Evolutionary conservation across 2,329 filamentous ascomycete genomes (phyloP).

Genomic region (Elsinoe australis): DNA sequence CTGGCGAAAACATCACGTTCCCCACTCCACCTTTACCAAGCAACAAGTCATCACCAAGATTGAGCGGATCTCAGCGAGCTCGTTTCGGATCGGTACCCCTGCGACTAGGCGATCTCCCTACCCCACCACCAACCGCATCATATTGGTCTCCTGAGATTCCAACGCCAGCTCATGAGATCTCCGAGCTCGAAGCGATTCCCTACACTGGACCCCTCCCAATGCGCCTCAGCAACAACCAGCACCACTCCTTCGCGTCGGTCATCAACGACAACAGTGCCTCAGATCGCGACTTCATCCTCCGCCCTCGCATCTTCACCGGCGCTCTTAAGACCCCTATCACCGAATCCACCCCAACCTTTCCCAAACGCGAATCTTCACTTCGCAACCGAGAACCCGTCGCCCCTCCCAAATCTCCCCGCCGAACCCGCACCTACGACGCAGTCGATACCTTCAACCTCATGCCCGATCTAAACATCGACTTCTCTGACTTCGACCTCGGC

Average conservation of each 20-base stretch:
- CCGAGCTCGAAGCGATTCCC: conserved; percentile 13
- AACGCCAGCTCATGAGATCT: conserved; percentile 13
- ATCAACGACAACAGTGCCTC: conserved; percentile 1
- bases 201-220: conserved; percentile 12
- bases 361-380: conserved; percentile 16
- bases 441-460: conserved; percentile 19
- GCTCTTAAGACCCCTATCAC: conserved; percentile 12
- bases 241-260: conserved; percentile 1
- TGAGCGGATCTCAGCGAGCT: neutral
- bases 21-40: conserved; percentile 12
- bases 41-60: conserved; percentile 3
- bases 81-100: conserved; percentile 2
- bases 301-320: conserved; percentile 1
- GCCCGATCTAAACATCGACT: conserved; percentile 19
- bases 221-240: neutral
- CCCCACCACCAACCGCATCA: conserved; percentile 8
- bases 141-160: conserved; percentile 17
- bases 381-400: conserved; percentile 1
- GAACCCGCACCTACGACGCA: conserved; percentile 17
- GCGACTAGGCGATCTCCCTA: conserved; percentile 9
- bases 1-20: conserved; percentile 15
- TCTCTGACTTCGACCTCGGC: conserved; percentile 19
- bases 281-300: conserved; percentile 6
- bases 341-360: conserved; percentile 9
- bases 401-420: conserved; percentile 9